Evolutionary conservation across 805 yeast species (phyloP), one percentile per base, ranked within the genome.

Genomic region (Lachancea cidri): DNA sequence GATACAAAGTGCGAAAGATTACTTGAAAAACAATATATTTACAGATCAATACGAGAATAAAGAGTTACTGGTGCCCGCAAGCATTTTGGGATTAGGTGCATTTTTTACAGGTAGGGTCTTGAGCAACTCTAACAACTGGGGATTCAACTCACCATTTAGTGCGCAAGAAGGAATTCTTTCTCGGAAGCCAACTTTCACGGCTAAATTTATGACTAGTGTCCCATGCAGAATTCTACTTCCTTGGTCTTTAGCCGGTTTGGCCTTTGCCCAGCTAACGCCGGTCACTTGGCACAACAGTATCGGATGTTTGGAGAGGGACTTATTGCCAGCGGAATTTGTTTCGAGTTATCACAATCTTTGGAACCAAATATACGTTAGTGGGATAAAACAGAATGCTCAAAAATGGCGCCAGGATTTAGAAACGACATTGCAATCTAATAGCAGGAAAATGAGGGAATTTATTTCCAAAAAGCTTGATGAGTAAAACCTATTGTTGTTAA

Each of bases 41-140:
- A 53, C 46, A 29, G 49, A 55, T 36, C 29, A 42, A 6, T 29
- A 36, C 17, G 67, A 61, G 38, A 50, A 43, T 29, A 35, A 46
- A 11, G 51, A 55, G 27, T 33, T 45, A 6, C 17, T 60, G 4
- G 55, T 58, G 5, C 62, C 65, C 3, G 51, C 62, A 5, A 17
- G 57, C 4, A 43, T 54, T 9, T 27, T 51, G 4, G 49, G 66
- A 1, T 39, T 57, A 1, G 57, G 62, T 9, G 57, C 59, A 3
- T 58, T 54, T 34, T 54, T 49, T 39, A 42, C 50, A 8, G 62
- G 64, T 4, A 51, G 57, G 29, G 55, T 62, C 3, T 14, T 58
- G 15, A 49, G 52, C 14, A 56, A 53, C 35, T 54, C 43, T 31
- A 38, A 38, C 11, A 58, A 58, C 35, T 58, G 61, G 61, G 54